These are phyloP conservation scores for Plasmodium sp. DNA, from an alignment of 169 alveolate species.

Conservation along the genomic window DNA sequence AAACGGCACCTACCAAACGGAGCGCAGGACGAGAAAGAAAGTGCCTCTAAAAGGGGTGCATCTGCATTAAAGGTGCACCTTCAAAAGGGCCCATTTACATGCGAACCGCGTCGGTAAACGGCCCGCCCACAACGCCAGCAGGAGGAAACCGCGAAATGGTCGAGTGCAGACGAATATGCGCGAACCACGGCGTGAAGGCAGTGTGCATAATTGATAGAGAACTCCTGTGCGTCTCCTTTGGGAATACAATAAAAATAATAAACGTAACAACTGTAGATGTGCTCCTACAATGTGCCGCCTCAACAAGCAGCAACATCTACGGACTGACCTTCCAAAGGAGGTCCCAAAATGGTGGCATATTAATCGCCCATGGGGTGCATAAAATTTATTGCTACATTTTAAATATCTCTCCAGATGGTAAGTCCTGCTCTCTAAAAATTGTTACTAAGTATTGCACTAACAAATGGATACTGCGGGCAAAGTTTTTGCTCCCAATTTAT, in stretches of 20 bases:
- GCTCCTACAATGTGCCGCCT: slow-evolving; percentile 24
- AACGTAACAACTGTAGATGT: slow-evolving; percentile 26
- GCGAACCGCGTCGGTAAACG: neutral
- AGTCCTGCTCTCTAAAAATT: neutral
- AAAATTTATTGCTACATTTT: slow-evolving; percentile 32
- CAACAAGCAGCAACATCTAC: slow-evolving; percentile 61
- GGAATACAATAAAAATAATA: slow-evolving; percentile 62
- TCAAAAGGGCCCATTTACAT: neutral
- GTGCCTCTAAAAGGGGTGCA: neutral
- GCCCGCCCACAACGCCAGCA: neutral
- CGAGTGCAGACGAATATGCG: slow-evolving; percentile 29
- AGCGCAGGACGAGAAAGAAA: neutral
- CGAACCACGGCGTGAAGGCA: slow-evolving; percentile 44
- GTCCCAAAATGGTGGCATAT: slow-evolving; percentile 1
- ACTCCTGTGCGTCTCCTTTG: slow-evolving; percentile 36
- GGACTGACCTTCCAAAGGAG: slow-evolving; percentile 23
- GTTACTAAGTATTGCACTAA: slow-evolving; percentile 27
- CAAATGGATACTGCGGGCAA: slow-evolving; percentile 45
- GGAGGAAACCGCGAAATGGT: neutral
- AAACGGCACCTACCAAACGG: neutral
- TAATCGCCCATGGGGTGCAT: slow-evolving; percentile 70
- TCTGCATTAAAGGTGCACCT: neutral
- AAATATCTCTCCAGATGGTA: neutral
- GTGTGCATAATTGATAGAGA: slow-evolving; percentile 12
- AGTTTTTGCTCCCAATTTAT: neutral